Base-by-base conservation (phyloP, 1,139 yeast genomes). In the Entelexis sorbosivorans region DNA sequence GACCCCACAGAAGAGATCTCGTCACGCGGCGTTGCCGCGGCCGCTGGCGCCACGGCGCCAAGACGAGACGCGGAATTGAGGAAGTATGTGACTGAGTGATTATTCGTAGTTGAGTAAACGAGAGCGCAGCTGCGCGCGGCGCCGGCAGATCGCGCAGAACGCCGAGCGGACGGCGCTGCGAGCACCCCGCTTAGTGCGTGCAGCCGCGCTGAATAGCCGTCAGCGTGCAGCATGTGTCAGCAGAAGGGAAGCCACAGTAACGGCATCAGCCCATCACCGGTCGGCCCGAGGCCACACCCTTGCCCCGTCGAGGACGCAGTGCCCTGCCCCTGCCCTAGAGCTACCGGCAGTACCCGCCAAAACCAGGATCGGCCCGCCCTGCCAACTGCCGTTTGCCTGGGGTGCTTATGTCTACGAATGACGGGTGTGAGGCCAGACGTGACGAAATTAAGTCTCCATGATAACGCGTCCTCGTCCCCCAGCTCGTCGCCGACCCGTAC, bases 401-500 rank as follows among this genome's bases (percentile, higher is more conserved):
- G 28, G 45, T 24, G 36, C 45, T 42, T 42, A 42, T 42, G 45
- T 31, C 36, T 20, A 32, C 14, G 8, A 16, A 48, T 48, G 50
- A 48, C 42, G 20, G 47, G 38, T 9, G 44, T 22, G 38, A 19
- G 35, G 35, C 50, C 50, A 40, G 32, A 42, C 38, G 36, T 48
- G 14, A 20, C 46, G 22, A 33, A 28, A 19, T 24, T 48, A 38
- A 34, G 35, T 16, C 33, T 48, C 31, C 5, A 42, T 24, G 47
- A 48, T 31, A 9, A 38, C 8, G 20, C 26, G 29, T 19, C 20
- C 29, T 9, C 36, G 35, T 19, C 38, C 31, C 26, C 29, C n/a
- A 29, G 19, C 33, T 14, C 48, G 14, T 34, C 35, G 20, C 11
- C 26, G 19, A n/a, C 20, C 28, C 33, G 29, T 35, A 3, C 24